phyloP scores from a whole-genome alignment of 345 rosid species.

The Pugionium cornutum region DNA sequence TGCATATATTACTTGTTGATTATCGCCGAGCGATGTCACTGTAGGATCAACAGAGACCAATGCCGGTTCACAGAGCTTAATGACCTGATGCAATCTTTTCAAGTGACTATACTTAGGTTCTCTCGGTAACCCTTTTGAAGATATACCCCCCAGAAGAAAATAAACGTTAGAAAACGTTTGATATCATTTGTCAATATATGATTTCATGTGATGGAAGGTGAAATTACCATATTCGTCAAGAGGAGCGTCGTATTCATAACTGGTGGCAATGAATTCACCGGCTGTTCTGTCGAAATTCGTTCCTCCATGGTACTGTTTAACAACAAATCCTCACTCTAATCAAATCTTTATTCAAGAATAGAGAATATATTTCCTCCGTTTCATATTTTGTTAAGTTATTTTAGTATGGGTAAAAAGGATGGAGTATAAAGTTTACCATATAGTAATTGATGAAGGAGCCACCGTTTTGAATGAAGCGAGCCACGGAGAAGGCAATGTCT shows the following conservation, averaged over 20 bases:
- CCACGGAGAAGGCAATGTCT: conserved; percentile 81
- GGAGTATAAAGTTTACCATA: conserved; percentile 54
- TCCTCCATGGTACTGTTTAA: conserved; percentile 86
- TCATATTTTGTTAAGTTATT: too few relatives aligned
- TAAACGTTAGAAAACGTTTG: neutral
- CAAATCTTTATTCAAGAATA: neutral
- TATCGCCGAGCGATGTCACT: conserved; percentile 56
- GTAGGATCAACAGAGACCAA: conserved; percentile 57
- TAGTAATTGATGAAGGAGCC: conserved; percentile 84
- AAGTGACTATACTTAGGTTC: conserved; percentile 83
- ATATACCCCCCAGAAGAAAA: neutral
- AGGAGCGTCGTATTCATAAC: conserved; percentile 97
- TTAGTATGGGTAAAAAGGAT: too few relatives aligned
- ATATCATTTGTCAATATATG: neutral
- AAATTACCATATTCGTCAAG: conserved; percentile 84
- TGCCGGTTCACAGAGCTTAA: conserved; percentile 68
- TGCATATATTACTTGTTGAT: conserved; percentile 58
- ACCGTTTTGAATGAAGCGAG: conserved; percentile 74
- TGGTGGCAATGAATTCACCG: conserved; percentile 80
- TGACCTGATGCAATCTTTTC: conserved; percentile 64
- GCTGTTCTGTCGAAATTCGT: conserved; percentile 94
- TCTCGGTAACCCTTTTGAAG: conserved; percentile 64
- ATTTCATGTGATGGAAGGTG: conserved; percentile 5
- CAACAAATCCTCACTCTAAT: conserved; percentile 7
- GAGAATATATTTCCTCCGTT: neutral